Evolutionary conservation across 805 yeast genomes (phyloP).

Genomic region (Candida oleophila): DNA sequence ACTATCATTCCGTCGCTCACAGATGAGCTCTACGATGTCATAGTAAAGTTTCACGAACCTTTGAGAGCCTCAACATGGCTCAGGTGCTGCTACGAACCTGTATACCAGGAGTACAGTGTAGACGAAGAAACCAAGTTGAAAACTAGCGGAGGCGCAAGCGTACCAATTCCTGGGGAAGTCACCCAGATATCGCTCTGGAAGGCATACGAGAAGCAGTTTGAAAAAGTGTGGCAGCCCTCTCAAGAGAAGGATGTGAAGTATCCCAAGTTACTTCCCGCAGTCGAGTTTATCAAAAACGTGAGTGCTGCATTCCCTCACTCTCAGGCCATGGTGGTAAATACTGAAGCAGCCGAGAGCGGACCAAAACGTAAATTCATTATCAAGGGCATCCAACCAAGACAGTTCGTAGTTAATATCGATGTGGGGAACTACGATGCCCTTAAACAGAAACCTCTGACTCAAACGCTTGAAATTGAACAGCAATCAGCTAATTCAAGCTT

Average conservation of each 20-base stretch:
- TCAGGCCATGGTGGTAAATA: constrained; percentile 86
- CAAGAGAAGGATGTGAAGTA: constrained; percentile 17
- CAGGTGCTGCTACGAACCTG: constrained; percentile 84
- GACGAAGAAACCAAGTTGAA: constrained; percentile 9
- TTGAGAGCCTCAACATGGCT: constrained; percentile 92
- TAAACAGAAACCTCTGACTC: constrained; percentile 20
- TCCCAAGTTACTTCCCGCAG: constrained; percentile 75
- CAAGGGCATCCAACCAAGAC: constrained; percentile 90
- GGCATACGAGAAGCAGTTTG: constrained; percentile 86
- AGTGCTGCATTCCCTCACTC: constrained; percentile 84
- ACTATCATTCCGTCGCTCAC: constrained; percentile 61
- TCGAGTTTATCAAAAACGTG: constrained; percentile 93
- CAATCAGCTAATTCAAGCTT: constrained; percentile 12
- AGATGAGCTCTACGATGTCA: constrained; percentile 52
- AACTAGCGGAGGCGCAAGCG: constrained; percentile 11
- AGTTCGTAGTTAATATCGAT: constrained; percentile 48
- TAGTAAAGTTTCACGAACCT: constrained; percentile 76
- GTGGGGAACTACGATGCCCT: constrained; percentile 45
- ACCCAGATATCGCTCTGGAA: constrained; percentile 96
- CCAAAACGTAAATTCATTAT: constrained; percentile 82
- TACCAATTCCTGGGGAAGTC: constrained; percentile 61
- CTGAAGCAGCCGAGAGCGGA: constrained; percentile 46
- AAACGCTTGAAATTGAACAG: constrained; percentile 10
- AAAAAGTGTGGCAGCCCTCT: constrained; percentile 48
- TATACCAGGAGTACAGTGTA: constrained; percentile 15